These are phyloP conservation scores for Globisporangium okanoganense DNA, from an alignment of 352 stramenopile species.

Conservation along the genomic window DNA sequence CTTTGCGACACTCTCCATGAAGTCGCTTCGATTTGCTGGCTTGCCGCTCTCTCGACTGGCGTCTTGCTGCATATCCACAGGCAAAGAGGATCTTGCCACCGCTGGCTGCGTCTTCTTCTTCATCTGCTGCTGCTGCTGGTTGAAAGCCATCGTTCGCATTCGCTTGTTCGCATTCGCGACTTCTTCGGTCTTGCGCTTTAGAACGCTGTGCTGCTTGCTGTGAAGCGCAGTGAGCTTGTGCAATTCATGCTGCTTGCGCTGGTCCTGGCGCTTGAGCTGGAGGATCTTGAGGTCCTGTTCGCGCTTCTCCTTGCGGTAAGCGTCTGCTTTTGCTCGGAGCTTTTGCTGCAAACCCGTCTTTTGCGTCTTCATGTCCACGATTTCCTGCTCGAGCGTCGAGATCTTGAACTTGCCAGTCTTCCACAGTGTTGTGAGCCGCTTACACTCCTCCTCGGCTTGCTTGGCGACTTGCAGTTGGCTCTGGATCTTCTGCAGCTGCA, in stretches of 20 bases:
- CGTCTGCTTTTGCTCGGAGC: conserved; percentile 32
- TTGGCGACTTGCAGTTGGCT: conserved; percentile 31
- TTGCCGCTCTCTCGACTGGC: neutral
- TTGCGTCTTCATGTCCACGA: conserved; percentile 46
- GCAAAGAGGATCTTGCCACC: neutral
- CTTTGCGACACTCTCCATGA: conserved; percentile 26
- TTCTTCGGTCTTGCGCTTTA: conserved; percentile 67
- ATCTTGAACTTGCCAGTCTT: conserved; percentile 45
- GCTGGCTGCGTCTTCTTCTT: conserved; percentile 23
- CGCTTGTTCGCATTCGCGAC: conserved; percentile 39
- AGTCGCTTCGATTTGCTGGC: conserved; percentile 6
- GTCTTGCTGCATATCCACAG: neutral
- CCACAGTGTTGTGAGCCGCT: conserved; percentile 25
- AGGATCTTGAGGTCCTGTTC: conserved; percentile 43
- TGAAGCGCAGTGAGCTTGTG: conserved; percentile 41
- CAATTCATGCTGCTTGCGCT: conserved; percentile 49
- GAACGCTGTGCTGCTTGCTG: conserved; percentile 37
- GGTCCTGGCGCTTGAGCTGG: conserved; percentile 53
- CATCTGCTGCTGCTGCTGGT: conserved; percentile 20
- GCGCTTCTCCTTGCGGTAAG: conserved; percentile 39
- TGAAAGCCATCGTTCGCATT: conserved; percentile 27
- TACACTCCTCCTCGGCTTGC: conserved; percentile 35
- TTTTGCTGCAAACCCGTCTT: conserved; percentile 35
- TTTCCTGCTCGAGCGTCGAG: conserved; percentile 39
- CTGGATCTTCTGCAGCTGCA: conserved; percentile 24